phyloP scores from a whole-genome alignment of 2,329 filamentous ascomycete genomes.

The Byssoonygena ceratinophila region DNA sequence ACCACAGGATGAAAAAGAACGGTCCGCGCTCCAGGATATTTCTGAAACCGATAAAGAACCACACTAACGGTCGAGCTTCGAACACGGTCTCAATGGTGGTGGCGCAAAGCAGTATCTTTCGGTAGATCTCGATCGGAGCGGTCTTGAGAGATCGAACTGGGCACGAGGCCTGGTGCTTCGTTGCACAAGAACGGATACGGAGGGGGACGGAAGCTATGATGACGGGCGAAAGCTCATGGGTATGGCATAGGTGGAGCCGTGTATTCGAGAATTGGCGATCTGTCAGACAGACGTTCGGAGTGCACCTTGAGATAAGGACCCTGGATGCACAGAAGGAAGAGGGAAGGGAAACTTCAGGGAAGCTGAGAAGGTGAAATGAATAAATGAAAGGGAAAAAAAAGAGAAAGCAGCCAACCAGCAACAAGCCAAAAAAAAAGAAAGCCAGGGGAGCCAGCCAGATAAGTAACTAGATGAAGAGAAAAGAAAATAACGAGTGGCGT shows the following conservation, averaged over 20 bases:
- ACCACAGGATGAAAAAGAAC: background rate
- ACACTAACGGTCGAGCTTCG: background rate
- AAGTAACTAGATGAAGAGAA: background rate
- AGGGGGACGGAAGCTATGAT: background rate
- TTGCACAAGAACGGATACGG: background rate
- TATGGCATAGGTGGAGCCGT: background rate
- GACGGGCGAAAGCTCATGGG: background rate
- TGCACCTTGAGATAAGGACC: background rate
- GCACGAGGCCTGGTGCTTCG: background rate
- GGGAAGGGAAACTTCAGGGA: background rate
- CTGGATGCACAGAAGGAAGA: background rate
- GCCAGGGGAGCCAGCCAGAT: background rate
- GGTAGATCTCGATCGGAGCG: background rate
- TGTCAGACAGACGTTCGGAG: background rate
- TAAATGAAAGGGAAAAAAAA: background rate
- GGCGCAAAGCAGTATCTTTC: background rate
- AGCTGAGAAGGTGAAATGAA: background rate
- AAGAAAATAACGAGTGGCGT: background rate
- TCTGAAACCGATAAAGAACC: conserved; percentile 3
- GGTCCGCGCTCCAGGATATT: background rate
- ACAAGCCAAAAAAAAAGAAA: background rate
- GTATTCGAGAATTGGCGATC: background rate
- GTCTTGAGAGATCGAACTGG: background rate
- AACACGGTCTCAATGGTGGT: background rate
- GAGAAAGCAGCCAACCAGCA: background rate